These are phyloP conservation scores for Ustanciosporium gigantosporum DNA, from an alignment of 1,284 basidiomycete genomes.

Conservation along the genomic window DNA sequence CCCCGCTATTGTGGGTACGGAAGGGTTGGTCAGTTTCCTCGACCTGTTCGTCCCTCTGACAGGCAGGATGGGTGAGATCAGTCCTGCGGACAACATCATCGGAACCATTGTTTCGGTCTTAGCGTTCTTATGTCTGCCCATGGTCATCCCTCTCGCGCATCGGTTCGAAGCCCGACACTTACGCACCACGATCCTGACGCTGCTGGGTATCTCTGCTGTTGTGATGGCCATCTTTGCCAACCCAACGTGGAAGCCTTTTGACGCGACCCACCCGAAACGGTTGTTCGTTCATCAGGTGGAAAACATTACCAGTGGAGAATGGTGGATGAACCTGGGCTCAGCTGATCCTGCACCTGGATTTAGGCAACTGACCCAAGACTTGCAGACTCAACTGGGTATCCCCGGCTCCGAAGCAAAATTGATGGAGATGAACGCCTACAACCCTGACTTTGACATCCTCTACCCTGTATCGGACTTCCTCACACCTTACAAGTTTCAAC, in stretches of 20 bases:
- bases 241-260: conserved; percentile 70
- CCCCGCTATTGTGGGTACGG: conserved; percentile 72
- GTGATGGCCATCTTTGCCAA: conserved; percentile 69
- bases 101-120: conserved; percentile 69
- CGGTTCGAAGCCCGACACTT: conserved; percentile 66
- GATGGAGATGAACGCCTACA: conserved; percentile 56
- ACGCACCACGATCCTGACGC: conserved; percentile 64
- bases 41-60: conserved; percentile 90
- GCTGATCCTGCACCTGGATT: conserved; percentile 83
- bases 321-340: conserved; percentile 78
- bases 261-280: conserved; percentile 83
- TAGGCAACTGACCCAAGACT: conserved; percentile 68
- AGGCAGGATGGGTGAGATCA: conserved; percentile 62
- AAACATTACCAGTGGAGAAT: conserved; percentile 73
- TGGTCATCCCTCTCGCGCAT: conserved; percentile 70
- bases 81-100: conserved; percentile 81
- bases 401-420: conserved; percentile 55
- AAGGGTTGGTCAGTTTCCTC: conserved; percentile 73
- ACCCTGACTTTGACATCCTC: conserved; percentile 65
- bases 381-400: conserved; percentile 70
- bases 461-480: conserved; percentile 75
- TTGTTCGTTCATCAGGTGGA: conserved; percentile 83
- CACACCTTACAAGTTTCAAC: conserved; percentile 73
- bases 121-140: conserved; percentile 67
- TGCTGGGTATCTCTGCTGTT: conserved; percentile 65